Evolutionary conservation across 164 flowering plant species (phyloP).

Genomic region (Kingdonia uniflora): DNA sequence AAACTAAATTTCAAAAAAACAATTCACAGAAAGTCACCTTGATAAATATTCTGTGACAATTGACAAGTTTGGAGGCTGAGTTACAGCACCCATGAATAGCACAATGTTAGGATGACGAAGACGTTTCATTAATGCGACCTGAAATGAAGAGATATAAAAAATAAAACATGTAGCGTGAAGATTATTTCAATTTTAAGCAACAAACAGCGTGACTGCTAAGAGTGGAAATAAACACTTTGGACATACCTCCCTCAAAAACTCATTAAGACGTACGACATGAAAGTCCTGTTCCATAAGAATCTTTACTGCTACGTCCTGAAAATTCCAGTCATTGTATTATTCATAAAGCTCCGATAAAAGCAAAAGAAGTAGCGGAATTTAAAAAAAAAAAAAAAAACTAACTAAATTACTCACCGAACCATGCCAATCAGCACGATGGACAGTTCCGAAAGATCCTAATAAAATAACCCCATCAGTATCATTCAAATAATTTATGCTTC

Average conservation of each 20-base stretch:
- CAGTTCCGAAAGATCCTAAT: constrained; percentile 98
- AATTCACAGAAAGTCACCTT: constrained; percentile 38
- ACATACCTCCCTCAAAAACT: constrained; percentile 85
- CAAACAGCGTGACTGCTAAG: background rate
- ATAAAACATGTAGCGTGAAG: background rate
- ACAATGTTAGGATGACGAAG: constrained; percentile 97
- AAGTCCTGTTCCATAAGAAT: constrained; percentile 98
- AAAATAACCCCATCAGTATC: constrained; percentile 5
- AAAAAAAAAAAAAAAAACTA: background rate
- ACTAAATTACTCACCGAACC: constrained; percentile 61
- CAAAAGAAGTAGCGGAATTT: too few species aligned
- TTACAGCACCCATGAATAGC: constrained; percentile 98
- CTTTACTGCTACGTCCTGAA: constrained; percentile 98
- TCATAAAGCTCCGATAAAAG: too few species aligned
- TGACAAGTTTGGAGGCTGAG: constrained; percentile 87
- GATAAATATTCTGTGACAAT: constrained; percentile 95
- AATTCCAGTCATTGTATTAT: background rate
- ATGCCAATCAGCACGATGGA: constrained; percentile 98
- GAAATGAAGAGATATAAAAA: constrained; percentile 7
- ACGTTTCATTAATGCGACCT: constrained; percentile 97
- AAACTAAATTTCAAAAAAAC: background rate
- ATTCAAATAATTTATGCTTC: too few species aligned
- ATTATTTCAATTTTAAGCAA: background rate
- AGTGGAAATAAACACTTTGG: background rate
- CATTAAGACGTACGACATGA: constrained; percentile 66